These are phyloP conservation scores for Backusella westeae DNA, from an alignment of 192 early-diverging fungal species.

Conservation along the genomic window DNA sequence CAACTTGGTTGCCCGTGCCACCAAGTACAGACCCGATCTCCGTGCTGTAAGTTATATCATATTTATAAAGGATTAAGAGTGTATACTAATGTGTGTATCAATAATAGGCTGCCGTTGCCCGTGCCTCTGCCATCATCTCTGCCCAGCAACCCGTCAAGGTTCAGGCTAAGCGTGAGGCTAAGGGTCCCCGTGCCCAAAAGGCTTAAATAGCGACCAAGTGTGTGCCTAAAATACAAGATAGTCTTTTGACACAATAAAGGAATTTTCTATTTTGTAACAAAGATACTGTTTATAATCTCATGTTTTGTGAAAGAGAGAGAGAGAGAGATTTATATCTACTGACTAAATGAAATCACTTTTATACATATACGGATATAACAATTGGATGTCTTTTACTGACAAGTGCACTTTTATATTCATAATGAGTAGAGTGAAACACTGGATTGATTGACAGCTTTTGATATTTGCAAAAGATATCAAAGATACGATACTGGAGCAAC, in stretches of 20 bases:
- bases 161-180: slow-evolving; percentile 56
- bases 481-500: too few species aligned
- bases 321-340: too few species aligned
- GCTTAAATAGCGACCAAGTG: slow-evolving; percentile 9
- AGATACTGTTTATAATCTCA: neutral
- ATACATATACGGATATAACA: too few species aligned
- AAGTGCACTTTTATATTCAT: too few species aligned
- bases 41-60: slow-evolving; percentile 43
- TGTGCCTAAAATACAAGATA: neutral
- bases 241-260: slow-evolving; percentile 1
- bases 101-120: slow-evolving; percentile 67
- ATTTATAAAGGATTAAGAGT: too few species aligned
- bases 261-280: neutral
- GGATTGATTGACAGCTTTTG: too few species aligned
- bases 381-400: too few species aligned
- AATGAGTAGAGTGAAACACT: too few species aligned
- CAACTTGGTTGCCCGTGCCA: slow-evolving; percentile 52
- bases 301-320: too few species aligned
- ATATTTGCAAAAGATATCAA: too few species aligned
- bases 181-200: slow-evolving; percentile 58
- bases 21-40: slow-evolving; percentile 72
- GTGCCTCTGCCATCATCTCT: slow-evolving; percentile 63
- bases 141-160: slow-evolving; percentile 61
- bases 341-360: too few species aligned
- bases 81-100: too few species aligned